phyloP scores from a whole-genome alignment of 2,329 filamentous ascomycete species.

The Sporothrix dimorphospora region DNA sequence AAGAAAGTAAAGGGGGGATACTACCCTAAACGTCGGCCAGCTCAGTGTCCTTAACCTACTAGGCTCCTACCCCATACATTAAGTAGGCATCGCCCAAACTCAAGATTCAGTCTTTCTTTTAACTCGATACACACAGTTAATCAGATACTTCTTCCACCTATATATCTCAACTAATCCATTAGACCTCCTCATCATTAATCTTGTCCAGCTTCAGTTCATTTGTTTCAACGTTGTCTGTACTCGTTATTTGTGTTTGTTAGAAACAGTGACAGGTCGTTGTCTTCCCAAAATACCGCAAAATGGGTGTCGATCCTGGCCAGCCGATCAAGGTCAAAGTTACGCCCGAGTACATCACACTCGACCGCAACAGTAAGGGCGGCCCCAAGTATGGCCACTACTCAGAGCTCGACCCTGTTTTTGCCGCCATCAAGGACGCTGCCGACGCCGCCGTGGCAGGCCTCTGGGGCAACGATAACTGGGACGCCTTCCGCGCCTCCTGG shows the following conservation, averaged over 20 bases:
- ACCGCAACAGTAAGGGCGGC: constrained; percentile 41
- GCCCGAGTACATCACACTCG: constrained; percentile 38
- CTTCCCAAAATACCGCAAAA: not conserved
- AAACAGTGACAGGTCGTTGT: too few species aligned
- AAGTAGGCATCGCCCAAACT: not conserved
- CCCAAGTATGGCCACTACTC: constrained; percentile 44
- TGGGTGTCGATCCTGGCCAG: constrained; percentile 6
- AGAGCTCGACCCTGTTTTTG: constrained; percentile 41
- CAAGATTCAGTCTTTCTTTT: not conserved
- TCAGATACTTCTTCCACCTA: not conserved
- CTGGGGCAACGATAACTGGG: constrained; percentile 39
- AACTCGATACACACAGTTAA: not conserved
- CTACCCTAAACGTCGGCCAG: not conserved
- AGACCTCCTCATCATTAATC: too few species aligned
- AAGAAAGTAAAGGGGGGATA: not conserved
- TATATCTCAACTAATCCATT: too few species aligned
- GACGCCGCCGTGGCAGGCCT: constrained; percentile 37
- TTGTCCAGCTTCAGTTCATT: too few species aligned
- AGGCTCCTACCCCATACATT: not conserved
- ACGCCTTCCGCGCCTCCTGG: constrained; percentile 39
- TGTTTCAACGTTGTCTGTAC: too few species aligned
- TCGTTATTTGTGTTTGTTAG: too few species aligned
- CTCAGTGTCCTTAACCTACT: not conserved
- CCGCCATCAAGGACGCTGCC: constrained; percentile 37
- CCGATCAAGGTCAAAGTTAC: constrained; percentile 35